Evolutionary conservation across 169 alveolate species (phyloP).

Genomic region (Plasmodium chabaudi): DNA sequence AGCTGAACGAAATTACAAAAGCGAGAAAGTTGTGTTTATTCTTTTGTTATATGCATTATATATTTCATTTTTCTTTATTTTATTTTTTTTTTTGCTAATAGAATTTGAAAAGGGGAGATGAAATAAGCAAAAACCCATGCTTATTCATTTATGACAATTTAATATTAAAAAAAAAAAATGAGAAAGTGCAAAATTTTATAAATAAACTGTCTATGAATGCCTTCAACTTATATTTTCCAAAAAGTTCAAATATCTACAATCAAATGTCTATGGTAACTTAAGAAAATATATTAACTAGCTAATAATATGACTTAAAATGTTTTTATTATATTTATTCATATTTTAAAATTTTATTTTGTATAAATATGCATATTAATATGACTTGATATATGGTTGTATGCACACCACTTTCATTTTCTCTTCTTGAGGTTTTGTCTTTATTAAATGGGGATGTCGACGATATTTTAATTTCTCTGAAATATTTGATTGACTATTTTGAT

Average conservation of each 20-base stretch:
- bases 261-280: constrained; percentile 28
- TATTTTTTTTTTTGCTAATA: neutral
- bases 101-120: constrained; percentile 55
- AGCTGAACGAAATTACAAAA: too few relatives aligned
- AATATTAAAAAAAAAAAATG: constrained; percentile 6
- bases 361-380: neutral
- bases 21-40: too few relatives aligned
- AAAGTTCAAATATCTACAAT: constrained; percentile 9
- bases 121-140: constrained; percentile 33
- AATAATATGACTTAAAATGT: neutral
- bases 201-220: constrained; percentile 27
- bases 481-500: constrained; percentile 33
- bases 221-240: constrained; percentile 54
- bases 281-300: neutral
- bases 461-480: constrained; percentile 32
- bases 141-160: constrained; percentile 38
- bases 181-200: constrained; percentile 12
- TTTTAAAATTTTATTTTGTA: too few relatives aligned
- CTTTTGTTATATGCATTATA: neutral
- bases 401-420: neutral
- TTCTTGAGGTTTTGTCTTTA: constrained; percentile 31
- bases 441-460: constrained; percentile 56
- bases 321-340: neutral
- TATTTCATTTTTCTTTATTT: constrained; percentile 5
- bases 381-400: neutral